A percentile compares a stretch with the other conserved stretches of the same genome.
Evolutionary conservation across 1,284 basidiomycete genomes (phyloP).

Genomic region (Boletellus deceptivus): DNA sequence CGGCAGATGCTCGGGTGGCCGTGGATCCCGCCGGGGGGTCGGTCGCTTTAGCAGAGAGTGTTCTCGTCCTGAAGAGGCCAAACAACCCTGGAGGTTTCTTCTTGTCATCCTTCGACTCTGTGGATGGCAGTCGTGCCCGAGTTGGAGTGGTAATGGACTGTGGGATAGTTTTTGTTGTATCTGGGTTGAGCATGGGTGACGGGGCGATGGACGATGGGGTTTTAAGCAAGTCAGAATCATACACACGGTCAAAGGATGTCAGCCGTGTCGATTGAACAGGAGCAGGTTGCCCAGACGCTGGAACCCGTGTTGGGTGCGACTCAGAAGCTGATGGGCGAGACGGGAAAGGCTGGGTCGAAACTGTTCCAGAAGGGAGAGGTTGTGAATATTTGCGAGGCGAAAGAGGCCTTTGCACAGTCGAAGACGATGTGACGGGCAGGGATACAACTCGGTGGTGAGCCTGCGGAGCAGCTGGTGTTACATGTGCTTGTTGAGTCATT

Average conservation of each 20-base stretch:
- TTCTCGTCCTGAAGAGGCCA: slow-evolving; percentile 33
- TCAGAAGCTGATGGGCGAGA: slow-evolving; percentile 21
- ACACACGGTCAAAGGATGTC: slow-evolving; percentile 20
- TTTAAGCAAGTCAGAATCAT: slow-evolving; percentile 46
- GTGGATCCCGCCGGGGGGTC: slow-evolving; percentile 21
- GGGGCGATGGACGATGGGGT: slow-evolving; percentile 55
- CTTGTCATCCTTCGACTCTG: slow-evolving; percentile 35
- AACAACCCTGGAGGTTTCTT: slow-evolving; percentile 30
- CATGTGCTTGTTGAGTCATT: slow-evolving; percentile 21
- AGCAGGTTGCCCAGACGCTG: slow-evolving; percentile 24
- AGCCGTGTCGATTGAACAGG: slow-evolving; percentile 18
- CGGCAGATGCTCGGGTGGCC: slow-evolving; percentile 19
- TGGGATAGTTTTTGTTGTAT: slow-evolving; percentile 3
- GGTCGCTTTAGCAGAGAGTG: slow-evolving; percentile 30
- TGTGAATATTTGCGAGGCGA: slow-evolving; percentile 34
- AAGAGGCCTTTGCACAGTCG: slow-evolving; percentile 22
- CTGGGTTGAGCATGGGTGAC: slow-evolving; percentile 36
- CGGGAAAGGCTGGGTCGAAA: slow-evolving; percentile 34
- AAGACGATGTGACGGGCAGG: slow-evolving; percentile 20
- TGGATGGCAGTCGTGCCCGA: slow-evolving; percentile 27
- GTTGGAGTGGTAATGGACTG: slow-evolving; percentile 18
- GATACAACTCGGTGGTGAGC: slow-evolving; percentile 31
- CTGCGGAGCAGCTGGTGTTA: slow-evolving; percentile 19
- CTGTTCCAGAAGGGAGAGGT: slow-evolving; percentile 21
- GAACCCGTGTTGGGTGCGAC: slow-evolving; percentile 14